Percentiles rank a stretch among this genome's conserved stretches.
Conservation (phyloP, 1,284 basidiomycete genomes). For the Pholiota adiposa region DNA sequence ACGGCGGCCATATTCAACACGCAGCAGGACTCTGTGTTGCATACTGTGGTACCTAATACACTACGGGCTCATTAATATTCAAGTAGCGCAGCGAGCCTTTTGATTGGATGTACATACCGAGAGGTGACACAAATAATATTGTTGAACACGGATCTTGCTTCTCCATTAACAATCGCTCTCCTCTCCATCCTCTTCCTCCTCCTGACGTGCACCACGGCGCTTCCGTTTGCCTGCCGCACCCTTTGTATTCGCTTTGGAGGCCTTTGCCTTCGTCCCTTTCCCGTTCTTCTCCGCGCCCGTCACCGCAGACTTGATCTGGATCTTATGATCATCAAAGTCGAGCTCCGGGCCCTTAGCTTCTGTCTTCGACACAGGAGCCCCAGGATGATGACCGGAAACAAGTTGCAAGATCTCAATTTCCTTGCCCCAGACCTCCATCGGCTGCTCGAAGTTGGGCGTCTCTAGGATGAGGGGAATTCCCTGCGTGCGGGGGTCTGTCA, state of each 20-base stretch:
- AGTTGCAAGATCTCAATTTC: constrained; percentile 69
- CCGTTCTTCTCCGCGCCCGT: constrained; percentile 25
- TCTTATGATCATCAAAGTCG: constrained; percentile 16
- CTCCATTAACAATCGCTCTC: not conserved
- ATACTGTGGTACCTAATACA: no score
- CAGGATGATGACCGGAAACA: constrained; percentile 37
- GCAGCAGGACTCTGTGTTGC: no score
- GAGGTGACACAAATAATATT: no score
- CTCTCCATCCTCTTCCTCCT: constrained; percentile 11
- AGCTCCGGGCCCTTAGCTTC: not conserved
- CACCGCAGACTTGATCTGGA: constrained; percentile 35
- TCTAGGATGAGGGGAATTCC: constrained; percentile 83
- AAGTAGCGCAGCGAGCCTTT: no score
- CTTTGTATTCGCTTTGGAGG: not conserved
- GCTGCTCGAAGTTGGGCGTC: constrained; percentile 68
- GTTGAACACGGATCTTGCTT: no score
- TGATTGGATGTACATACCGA: no score
- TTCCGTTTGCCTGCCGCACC: constrained; percentile 24
- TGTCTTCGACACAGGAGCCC: not conserved
- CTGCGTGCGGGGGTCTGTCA: constrained; percentile 71
- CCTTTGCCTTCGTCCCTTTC: constrained; percentile 6
- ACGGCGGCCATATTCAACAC: no score
- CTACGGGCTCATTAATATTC: no score
- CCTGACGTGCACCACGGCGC: constrained; percentile 23
- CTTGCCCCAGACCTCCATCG: constrained; percentile 66